Conservation (phyloP, 345 rosid species). For the rapeseed (Brassica napus) region DNA sequence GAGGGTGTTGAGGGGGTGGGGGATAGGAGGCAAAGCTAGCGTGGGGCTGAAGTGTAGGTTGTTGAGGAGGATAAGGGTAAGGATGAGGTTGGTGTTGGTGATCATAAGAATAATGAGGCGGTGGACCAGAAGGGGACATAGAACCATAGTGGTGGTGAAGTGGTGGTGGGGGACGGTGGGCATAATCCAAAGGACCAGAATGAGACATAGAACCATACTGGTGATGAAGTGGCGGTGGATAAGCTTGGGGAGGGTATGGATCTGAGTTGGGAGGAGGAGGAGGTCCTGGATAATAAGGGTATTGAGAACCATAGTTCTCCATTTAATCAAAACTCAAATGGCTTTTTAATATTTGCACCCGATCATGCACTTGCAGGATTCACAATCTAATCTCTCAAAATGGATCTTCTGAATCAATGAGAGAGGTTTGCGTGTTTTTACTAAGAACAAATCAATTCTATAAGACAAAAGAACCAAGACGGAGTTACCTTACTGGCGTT, state of each 20-base stretch:
- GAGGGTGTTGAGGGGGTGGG: constrained; percentile 21
- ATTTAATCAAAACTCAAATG: constrained; percentile 12
- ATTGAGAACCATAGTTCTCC: constrained; percentile 24
- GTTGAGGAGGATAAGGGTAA: constrained; percentile 48
- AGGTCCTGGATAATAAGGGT: constrained; percentile 46
- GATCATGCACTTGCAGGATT: not conserved
- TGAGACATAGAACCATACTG: constrained; percentile 17
- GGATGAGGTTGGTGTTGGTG: constrained; percentile 34
- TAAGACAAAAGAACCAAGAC: not conserved
- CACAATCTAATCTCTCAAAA: not conserved
- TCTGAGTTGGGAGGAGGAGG: constrained; percentile 43
- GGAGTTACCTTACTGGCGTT: not conserved
- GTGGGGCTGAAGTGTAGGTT: constrained; percentile 46
- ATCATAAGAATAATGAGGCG: constrained; percentile 22
- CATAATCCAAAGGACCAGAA: constrained; percentile 46
- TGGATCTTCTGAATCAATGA: not conserved
- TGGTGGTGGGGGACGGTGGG: constrained; percentile 26
- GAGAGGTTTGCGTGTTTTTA: not conserved
- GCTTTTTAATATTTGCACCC: not conserved
- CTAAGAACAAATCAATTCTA: not conserved
- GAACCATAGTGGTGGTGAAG: not conserved
- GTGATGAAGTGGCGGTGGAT: constrained; percentile 40
- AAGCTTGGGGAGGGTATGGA: constrained; percentile 39
- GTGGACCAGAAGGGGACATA: constrained; percentile 39
- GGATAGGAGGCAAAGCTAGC: constrained; percentile 45